Conservation (phyloP, 1,284 basidiomycete genomes). For the Tilletia horrida region DNA sequence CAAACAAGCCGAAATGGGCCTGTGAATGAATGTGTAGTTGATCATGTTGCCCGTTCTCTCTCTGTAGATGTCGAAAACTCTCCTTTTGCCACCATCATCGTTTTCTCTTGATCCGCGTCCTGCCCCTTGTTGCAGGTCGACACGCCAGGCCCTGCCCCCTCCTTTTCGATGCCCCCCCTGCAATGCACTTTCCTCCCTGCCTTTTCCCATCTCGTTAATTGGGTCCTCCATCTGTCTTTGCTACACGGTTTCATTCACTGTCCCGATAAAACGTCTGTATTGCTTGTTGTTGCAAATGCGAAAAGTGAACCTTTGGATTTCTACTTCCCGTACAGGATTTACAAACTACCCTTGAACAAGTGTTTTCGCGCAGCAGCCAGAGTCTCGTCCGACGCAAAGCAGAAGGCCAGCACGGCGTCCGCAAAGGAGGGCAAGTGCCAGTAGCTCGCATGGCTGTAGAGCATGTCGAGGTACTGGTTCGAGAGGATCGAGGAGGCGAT, state of each 20-base stretch:
- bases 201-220: no score
- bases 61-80: slow-evolving; percentile 10
- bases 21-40: neutral
- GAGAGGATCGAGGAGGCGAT: slow-evolving; percentile 36
- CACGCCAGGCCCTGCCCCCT: no score
- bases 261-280: no score
- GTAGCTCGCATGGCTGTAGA: slow-evolving; percentile 47
- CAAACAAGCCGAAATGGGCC: neutral
- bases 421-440: slow-evolving; percentile 45
- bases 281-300: no score
- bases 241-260: no score
- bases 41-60: neutral
- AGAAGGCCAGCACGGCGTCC: slow-evolving; percentile 45
- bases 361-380: slow-evolving; percentile 18
- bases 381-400: slow-evolving; percentile 26
- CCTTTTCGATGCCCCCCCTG: no score
- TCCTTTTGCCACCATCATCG: slow-evolving; percentile 9
- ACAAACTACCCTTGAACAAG: neutral
- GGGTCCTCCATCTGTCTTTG: no score
- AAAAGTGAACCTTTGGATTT: no score
- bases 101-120: neutral
- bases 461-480: slow-evolving; percentile 43
- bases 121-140: neutral
- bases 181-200: no score
- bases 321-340: no score